Evolutionary conservation across 2,329 filamentous ascomycete species (phyloP).

Genomic region (Penicillium oxalicum): DNA sequence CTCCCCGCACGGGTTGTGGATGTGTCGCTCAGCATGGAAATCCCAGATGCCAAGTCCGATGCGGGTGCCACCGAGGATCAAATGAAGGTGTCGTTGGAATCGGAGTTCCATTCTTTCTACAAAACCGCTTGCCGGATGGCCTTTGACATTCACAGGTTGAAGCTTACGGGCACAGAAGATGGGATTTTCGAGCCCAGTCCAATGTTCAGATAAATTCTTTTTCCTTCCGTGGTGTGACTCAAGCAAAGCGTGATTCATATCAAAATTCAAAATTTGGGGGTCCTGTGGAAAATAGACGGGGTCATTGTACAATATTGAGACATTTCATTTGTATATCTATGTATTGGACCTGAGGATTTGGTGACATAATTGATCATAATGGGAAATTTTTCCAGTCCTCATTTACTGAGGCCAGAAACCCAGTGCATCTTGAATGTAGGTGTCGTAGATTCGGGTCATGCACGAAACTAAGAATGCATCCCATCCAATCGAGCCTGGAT

Average conservation of each 20-base stretch:
- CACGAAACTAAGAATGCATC: slow-evolving; percentile 15
- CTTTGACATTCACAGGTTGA: slow-evolving; percentile 26
- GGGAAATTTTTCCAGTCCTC: too few species aligned
- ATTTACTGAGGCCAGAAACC: too few species aligned
- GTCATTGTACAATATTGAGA: not conserved
- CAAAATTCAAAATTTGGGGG: not conserved
- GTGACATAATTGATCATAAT: too few species aligned
- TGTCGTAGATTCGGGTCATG: too few species aligned
- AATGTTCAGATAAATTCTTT: not conserved
- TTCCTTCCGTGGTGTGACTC: not conserved
- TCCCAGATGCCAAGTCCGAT: slow-evolving; percentile 6
- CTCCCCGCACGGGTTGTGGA: slow-evolving; percentile 26
- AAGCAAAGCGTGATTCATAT: not conserved
- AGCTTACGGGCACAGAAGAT: not conserved
- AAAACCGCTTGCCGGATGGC: slow-evolving; percentile 33
- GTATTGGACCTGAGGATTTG: too few species aligned
- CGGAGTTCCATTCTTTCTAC: slow-evolving; percentile 34
- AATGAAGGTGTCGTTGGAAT: slow-evolving; percentile 13
- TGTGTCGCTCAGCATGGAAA: slow-evolving; percentile 27
- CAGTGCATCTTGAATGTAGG: too few species aligned
- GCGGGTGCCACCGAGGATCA: slow-evolving; percentile 3
- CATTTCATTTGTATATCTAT: too few species aligned
- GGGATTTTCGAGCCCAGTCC: not conserved
- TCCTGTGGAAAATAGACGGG: not conserved
- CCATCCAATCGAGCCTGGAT: slow-evolving; percentile 31